Conservation (phyloP, 768 basidiomycete genomes). For the Harrya chromipes region DNA sequence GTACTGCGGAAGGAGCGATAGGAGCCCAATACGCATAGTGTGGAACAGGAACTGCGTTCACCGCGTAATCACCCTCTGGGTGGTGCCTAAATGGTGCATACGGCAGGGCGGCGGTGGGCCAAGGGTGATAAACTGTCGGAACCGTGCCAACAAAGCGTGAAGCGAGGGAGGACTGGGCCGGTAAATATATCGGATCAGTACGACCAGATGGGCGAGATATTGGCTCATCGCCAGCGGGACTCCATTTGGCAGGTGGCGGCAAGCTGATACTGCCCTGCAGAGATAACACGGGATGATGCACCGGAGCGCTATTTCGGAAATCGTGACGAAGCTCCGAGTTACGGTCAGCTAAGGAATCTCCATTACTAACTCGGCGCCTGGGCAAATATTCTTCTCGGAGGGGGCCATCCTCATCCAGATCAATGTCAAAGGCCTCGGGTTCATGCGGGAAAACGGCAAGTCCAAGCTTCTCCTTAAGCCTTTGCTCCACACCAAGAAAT, state of each 20-base stretch:
- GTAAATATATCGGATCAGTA: conserved; percentile 57
- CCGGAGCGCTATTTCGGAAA: not conserved
- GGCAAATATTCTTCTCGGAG: conserved; percentile 80
- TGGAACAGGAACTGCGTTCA: conserved; percentile 9
- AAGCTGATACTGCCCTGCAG: conserved; percentile 34
- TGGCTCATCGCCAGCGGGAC: conserved; percentile 76
- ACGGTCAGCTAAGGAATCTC: conserved; percentile 3
- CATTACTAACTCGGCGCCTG: conserved; percentile 47
- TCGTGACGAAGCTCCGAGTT: conserved; percentile 1
- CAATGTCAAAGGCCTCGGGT: conserved; percentile 62
- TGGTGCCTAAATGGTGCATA: conserved; percentile 23
- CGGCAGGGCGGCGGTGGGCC: conserved; percentile 13
- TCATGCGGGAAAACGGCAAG: conserved; percentile 39
- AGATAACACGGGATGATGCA: conserved; percentile 8
- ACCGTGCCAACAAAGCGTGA: conserved; percentile 34
- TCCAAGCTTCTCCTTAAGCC: conserved; percentile 50
- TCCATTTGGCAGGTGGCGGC: conserved; percentile 80
- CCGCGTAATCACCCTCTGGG: conserved; percentile 13
- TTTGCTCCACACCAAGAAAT: conserved; percentile 70
- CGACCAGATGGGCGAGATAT: conserved; percentile 55
- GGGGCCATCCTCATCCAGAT: conserved; percentile 81
- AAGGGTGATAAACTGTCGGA: conserved; percentile 31
- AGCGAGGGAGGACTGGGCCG: conserved; percentile 52
- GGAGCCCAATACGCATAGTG: conserved; percentile 24
- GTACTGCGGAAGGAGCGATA: conserved; percentile 37